Evolutionary conservation across 768 basidiomycete genomes (phyloP), one percentile per base, ranked within the genome.

Genomic region (Sutorius australiensis): DNA sequence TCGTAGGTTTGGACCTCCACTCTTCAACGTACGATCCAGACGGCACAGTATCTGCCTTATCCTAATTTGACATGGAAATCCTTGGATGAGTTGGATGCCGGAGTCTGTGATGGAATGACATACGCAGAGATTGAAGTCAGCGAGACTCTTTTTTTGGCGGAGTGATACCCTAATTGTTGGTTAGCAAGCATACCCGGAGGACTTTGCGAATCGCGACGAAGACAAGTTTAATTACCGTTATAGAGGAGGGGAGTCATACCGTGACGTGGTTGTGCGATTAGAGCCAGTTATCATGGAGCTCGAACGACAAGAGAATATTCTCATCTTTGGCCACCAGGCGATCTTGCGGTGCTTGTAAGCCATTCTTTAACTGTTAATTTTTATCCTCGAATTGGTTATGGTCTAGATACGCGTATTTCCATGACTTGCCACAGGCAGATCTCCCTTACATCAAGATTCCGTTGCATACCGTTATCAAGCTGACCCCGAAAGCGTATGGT

Each of bases 211-310:
- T 66, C 85, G 97, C 24, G 97, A 99, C 62, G 93, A 98, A 53
- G 97, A 99, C 77, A 99, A 99, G 72, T 99, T 97, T 72, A 98
- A 98, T 71, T 99, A 99, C 70, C 84, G 97, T 28, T 98, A 98
- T 70, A 81, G 97, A 61, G 94, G 84, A 17, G 97, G 97, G 50
- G 97, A 99, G 73, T 97, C 93, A 2, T 99, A 99, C 69, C 85
- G 97, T 34, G 97, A 99, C 65, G 95, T 99, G 10, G 93, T 97
- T 12, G 82, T 92, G 5, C 83, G 95, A 36, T 75, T 99, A 27
- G 97, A 99, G 67, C 97, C 97, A 21, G 89, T 98, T 48, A 99
- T 99, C 61, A 98, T 99, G 92, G 97, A 99, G 69, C 79, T 99
- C 21, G 97, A 99, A 71, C 78, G 97, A 50, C 97, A 98, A 69